These are phyloP conservation scores for Epicoccum sorghinum DNA, from an alignment of 2,329 filamentous ascomycete genomes.

Conservation along the genomic window DNA sequence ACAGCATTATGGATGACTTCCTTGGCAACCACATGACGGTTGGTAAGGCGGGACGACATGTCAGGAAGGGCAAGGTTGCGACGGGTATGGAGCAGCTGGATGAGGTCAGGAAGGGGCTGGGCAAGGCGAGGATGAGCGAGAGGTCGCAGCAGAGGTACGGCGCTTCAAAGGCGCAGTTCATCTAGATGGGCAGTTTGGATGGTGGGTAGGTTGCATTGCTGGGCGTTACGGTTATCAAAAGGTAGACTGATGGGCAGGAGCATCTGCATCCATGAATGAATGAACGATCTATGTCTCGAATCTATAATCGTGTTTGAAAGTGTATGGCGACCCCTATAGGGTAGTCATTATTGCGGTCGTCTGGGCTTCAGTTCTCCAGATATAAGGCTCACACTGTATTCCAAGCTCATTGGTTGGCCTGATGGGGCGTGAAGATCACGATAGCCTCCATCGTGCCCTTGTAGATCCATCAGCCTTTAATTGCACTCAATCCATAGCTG, in stretches of 20 bases:
- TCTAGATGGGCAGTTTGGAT: background rate
- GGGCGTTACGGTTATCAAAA: constrained; percentile 7
- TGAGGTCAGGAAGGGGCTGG: constrained; percentile 81
- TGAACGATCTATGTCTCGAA: constrained; percentile 4
- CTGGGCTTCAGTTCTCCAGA: too few relatives aligned
- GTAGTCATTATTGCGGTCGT: too few relatives aligned
- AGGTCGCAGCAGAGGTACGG: constrained; percentile 27
- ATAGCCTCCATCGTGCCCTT: too few relatives aligned
- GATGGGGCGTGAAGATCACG: too few relatives aligned
- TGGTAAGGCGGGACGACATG: constrained; percentile 63
- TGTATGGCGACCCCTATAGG: too few relatives aligned
- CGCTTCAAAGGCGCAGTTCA: constrained; percentile 11
- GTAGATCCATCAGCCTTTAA: background rate
- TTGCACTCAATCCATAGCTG: background rate
- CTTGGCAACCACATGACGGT: constrained; percentile 73
- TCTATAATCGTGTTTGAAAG: too few relatives aligned
- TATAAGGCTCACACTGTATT: too few relatives aligned
- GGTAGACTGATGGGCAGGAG: background rate
- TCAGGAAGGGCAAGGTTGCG: constrained; percentile 81
- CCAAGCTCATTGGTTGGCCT: too few relatives aligned
- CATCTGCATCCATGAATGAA: background rate
- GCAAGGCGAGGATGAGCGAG: constrained; percentile 69
- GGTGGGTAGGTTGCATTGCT: constrained; percentile 9
- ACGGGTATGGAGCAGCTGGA: constrained; percentile 88
- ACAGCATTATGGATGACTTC: constrained; percentile 92